These are phyloP conservation scores for Hanseniaspora valbyensis DNA, from an alignment of 805 yeast genomes.

Conservation along the genomic window DNA sequence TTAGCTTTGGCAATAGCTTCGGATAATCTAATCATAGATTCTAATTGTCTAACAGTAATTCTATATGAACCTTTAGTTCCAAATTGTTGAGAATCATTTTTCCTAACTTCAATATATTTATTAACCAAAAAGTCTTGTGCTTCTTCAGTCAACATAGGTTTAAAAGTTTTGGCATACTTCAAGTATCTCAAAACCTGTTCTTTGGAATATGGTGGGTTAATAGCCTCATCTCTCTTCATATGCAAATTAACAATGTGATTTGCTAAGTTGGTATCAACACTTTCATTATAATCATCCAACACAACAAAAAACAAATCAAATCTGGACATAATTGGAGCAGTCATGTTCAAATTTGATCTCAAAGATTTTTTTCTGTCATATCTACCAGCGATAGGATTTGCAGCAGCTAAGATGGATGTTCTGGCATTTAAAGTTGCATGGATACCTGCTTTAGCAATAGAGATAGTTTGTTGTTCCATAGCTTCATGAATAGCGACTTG, in stretches of 20 bases:
- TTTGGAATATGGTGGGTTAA: slow-evolving; percentile 77
- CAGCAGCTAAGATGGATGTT: slow-evolving; percentile 95
- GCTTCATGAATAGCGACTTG: slow-evolving; percentile 99
- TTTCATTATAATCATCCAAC: slow-evolving; percentile 86
- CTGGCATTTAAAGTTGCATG: slow-evolving; percentile 96
- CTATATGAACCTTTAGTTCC: slow-evolving; percentile 71
- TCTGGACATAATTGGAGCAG: slow-evolving; percentile 98
- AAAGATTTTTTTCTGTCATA: slow-evolving; percentile 79
- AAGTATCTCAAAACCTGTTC: slow-evolving; percentile 82
- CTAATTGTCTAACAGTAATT: slow-evolving; percentile 94
- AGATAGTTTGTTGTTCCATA: slow-evolving; percentile 98
- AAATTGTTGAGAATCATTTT: slow-evolving; percentile 81
- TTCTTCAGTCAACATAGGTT: slow-evolving; percentile 72
- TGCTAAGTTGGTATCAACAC: slow-evolving; percentile 80
- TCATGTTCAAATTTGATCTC: slow-evolving; percentile 81
- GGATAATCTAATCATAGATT: slow-evolving; percentile 80
- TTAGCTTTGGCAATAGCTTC: slow-evolving; percentile 97
- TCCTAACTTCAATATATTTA: slow-evolving; percentile 73
- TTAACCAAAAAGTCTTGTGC: slow-evolving; percentile 69
- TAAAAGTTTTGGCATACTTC: slow-evolving; percentile 83
- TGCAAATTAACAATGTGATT: slow-evolving; percentile 87
- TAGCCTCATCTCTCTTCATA: slow-evolving; percentile 81
- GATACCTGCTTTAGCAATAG: slow-evolving; percentile 97
- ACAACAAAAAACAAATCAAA: slow-evolving; percentile 92
- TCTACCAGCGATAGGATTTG: slow-evolving; percentile 95